Conservation (phyloP, 768 basidiomycete species). For the Amyloporia xantha region DNA sequence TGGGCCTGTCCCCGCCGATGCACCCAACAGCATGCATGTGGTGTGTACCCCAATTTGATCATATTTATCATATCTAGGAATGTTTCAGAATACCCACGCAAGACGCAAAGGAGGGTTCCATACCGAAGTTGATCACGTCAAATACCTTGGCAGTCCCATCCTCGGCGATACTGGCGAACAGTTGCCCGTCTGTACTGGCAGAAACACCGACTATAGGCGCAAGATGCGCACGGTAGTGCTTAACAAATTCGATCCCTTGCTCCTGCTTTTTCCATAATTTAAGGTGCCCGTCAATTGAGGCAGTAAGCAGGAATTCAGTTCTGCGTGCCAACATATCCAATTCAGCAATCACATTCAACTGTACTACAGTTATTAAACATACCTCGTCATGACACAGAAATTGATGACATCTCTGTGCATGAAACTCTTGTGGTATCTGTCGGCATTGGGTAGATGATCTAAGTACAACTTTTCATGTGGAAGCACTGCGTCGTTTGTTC, state of each 20-base stretch:
- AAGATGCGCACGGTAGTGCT: constrained; percentile 93
- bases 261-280: constrained; percentile 99
- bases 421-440: constrained; percentile 95
- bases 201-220: constrained; percentile 72
- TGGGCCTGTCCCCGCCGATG: constrained; percentile 85
- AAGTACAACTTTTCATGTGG: constrained; percentile 92
- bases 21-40: constrained; percentile 92
- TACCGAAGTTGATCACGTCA: constrained; percentile 97
- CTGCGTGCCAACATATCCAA: constrained; percentile 43
- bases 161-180: constrained; percentile 88
- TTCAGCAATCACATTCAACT: no score
- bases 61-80: constrained; percentile 97
- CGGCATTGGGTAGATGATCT: constrained; percentile 84
- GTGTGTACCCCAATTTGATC: constrained; percentile 80
- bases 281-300: constrained; percentile 89
- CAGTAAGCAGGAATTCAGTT: constrained; percentile 90
- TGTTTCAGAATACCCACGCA: no score
- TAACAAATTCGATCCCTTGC: constrained; percentile 93
- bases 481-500: constrained; percentile 74
- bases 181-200: constrained; percentile 84
- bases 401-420: constrained; percentile 96
- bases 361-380: no score
- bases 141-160: constrained; percentile 94
- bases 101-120: constrained; percentile 21
- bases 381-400: constrained; percentile 87